Percentiles rank a stretch among this genome's conserved stretches.
These are phyloP conservation scores for Juncus inflexus DNA, from an alignment of 176 grass and related monocot genomes.

Conservation along the genomic window DNA sequence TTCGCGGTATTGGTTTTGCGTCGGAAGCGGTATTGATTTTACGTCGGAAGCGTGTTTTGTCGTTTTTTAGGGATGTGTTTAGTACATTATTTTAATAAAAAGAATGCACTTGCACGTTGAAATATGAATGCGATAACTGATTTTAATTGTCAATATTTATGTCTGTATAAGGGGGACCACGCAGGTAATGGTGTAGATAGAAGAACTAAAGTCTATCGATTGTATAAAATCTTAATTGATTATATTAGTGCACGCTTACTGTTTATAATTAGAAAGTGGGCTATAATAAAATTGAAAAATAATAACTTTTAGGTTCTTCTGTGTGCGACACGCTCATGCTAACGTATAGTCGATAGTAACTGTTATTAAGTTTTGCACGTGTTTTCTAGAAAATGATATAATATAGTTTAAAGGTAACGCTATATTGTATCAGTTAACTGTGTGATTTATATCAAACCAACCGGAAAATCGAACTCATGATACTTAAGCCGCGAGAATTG, in stretches of 20 bases:
- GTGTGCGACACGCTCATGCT: too few species aligned
- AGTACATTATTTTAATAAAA: too few species aligned
- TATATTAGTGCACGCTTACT: background rate
- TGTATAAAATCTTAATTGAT: background rate
- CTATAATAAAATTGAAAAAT: background rate
- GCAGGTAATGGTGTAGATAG: background rate
- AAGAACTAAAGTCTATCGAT: background rate
- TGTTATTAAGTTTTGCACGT: too few species aligned
- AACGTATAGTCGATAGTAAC: too few species aligned
- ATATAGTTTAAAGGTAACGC: background rate
- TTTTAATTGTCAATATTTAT: background rate
- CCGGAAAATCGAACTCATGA: background rate
- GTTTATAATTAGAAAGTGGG: conserved; percentile 18
- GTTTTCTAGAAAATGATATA: too few species aligned
- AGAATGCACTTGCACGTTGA: too few species aligned
- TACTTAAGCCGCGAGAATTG: background rate
- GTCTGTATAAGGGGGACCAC: background rate
- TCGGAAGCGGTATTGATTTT: too few species aligned
- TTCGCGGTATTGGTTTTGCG: too few species aligned
- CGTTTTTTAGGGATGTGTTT: too few species aligned
- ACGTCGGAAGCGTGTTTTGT: too few species aligned
- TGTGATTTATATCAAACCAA: background rate
- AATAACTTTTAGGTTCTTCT: too few species aligned
- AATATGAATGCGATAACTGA: too few species aligned
- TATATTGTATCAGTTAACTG: background rate